Conservation (phyloP, 2,329 filamentous ascomycete species). For the Aspergillus sp. region DNA sequence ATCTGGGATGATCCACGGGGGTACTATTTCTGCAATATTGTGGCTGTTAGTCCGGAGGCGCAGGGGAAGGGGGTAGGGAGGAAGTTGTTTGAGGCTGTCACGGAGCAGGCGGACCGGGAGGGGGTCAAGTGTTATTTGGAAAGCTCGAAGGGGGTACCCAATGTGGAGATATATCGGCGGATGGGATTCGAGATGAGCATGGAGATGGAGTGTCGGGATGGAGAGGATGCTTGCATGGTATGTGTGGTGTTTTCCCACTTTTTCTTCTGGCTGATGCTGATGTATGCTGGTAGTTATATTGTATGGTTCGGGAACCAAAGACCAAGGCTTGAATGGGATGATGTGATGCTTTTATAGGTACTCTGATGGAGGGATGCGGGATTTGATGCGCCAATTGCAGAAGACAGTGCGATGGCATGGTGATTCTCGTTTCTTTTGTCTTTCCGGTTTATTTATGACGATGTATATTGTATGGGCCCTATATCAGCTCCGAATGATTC, state of each 20-base stretch:
- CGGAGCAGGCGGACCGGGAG: constrained; percentile 59
- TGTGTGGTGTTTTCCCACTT: constrained; percentile 7
- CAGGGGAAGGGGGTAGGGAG: constrained; percentile 65
- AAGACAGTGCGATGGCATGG: too few species aligned
- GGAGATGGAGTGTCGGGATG: constrained; percentile 64
- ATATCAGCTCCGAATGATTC: too few species aligned
- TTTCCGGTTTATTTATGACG: too few species aligned
- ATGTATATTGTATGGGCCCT: too few species aligned
- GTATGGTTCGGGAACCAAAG: constrained; percentile 20
- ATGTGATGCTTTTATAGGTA: too few species aligned
- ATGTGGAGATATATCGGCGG: constrained; percentile 65
- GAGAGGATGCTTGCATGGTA: constrained; percentile 50
- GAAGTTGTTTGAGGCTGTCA: constrained; percentile 61
- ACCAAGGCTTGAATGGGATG: background rate
- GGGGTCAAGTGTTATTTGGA: constrained; percentile 65
- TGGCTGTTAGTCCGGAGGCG: constrained; percentile 62
- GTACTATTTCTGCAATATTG: constrained; percentile 75
- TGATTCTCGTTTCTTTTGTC: too few species aligned
- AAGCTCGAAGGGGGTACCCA: constrained; percentile 63
- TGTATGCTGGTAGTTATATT: constrained; percentile 16
- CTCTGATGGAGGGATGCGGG: too few species aligned
- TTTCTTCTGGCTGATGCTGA: background rate
- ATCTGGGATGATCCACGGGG: constrained; percentile 65
- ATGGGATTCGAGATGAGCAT: constrained; percentile 64
- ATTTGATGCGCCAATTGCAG: too few species aligned